Percentiles rank a stretch among this genome's conserved stretches.
Conservation (phyloP, 1,284 basidiomycete genomes). For the Tremellales sp. region DNA sequence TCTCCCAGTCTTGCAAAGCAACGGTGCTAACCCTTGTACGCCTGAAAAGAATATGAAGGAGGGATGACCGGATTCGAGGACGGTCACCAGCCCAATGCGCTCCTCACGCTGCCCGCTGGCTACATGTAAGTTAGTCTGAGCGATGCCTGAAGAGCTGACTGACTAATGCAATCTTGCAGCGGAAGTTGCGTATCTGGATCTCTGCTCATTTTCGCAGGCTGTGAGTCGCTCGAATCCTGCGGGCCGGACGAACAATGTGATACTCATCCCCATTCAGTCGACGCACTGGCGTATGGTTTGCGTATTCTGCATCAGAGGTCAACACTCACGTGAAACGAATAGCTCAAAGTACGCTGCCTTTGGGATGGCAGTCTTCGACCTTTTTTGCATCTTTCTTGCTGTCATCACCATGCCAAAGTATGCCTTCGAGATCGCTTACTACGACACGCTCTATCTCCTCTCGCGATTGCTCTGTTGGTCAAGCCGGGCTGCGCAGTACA, state of each 20-base stretch:
- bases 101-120: constrained; percentile 28
- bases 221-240: constrained; percentile 13
- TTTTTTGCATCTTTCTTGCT: constrained; percentile 14
- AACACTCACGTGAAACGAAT: not conserved
- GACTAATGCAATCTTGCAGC: constrained; percentile 7
- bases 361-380: constrained; percentile 5
- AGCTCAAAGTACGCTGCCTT: constrained; percentile 21
- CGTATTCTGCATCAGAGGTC: not conserved
- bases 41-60: constrained; percentile 12
- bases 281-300: constrained; percentile 8
- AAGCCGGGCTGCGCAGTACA: not conserved
- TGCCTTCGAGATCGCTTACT: constrained; percentile 4
- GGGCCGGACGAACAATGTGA: not conserved
- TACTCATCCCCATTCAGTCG: too few species aligned
- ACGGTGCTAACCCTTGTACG: too few species aligned
- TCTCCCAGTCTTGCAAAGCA: not conserved
- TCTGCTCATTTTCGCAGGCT: constrained; percentile 28
- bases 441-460: constrained; percentile 1
- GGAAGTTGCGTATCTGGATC: constrained; percentile 33
- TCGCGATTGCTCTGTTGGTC: not conserved
- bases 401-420: constrained; percentile 3
- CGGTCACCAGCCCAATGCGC: constrained; percentile 9
- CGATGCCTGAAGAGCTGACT: not conserved
- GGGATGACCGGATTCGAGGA: constrained; percentile 12
- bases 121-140: constrained; percentile 22